Percentiles rank a stretch among this genome's conserved stretches.
Evolutionary conservation across 768 basidiomycete genomes (phyloP).

Genomic region (Mrakia hoshinonis): DNA sequence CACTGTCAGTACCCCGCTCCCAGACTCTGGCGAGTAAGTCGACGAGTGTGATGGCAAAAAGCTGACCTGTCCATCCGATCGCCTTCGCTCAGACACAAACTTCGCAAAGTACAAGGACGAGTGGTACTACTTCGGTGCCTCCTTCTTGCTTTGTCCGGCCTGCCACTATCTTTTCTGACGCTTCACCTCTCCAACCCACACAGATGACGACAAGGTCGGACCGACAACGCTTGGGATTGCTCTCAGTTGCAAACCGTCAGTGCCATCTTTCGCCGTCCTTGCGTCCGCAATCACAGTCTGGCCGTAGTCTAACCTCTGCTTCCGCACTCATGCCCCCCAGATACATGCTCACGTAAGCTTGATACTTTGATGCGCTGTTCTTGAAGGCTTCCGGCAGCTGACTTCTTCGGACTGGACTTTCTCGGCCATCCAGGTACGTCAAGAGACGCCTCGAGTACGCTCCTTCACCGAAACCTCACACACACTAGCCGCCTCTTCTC

Average conservation of each 20-base stretch:
- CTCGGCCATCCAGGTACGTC: conserved; percentile 4
- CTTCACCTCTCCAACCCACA: background rate
- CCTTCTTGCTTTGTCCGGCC: background rate
- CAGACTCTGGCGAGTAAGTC: too few species aligned
- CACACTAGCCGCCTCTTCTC: background rate
- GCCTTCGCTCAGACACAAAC: conserved; percentile 51
- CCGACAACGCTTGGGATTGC: conserved; percentile 14
- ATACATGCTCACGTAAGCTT: conserved; percentile 22
- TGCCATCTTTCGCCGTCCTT: background rate
- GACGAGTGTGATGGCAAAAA: background rate
- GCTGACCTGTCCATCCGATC: background rate
- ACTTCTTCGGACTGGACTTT: background rate
- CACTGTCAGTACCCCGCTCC: conserved; percentile 48
- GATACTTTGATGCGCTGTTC: background rate
- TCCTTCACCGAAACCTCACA: background rate
- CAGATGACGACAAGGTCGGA: conserved; percentile 26
- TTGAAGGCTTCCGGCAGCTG: too few species aligned
- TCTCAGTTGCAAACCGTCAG: conserved; percentile 19
- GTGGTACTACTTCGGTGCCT: conserved; percentile 54
- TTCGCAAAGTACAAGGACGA: conserved; percentile 77
- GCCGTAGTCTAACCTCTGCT: background rate
- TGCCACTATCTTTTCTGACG: background rate
- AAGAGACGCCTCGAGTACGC: conserved; percentile 22
- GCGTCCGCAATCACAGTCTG: background rate
- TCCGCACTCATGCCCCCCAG: background rate